Base-by-base conservation (phyloP, 371 early-diverging fungal species). In the Catenaria anguillulae region DNA sequence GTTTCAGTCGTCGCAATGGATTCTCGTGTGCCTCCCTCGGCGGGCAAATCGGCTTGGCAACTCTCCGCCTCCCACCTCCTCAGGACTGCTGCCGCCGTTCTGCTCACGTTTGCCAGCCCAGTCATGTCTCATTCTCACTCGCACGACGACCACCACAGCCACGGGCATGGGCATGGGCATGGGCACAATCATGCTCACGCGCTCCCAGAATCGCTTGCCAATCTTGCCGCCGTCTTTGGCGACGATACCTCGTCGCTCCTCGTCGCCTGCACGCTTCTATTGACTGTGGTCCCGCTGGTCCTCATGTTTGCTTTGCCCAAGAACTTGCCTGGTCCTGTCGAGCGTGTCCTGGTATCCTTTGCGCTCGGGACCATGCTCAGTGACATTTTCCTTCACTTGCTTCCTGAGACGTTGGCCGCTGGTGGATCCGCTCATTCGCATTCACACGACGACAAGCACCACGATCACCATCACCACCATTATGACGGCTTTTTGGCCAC, bases 301-400 rank as follows among this genome's bases (percentile, higher is more conserved):
- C n/a, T 58, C 15, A 26, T 58, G 15, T 6, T 21, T 8, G 24
- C 36, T 8, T 12, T 58, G 12, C 58, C 58, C 1, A 8, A 21
- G 10, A 34, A 24, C 36, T 8, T 58, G 17, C 58, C 58, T n/a
- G 24, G 13, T 12, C 15, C 40, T 8, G 26, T 58, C 26, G 58
- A 58, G 24, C 36, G 58, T 24, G 36, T 36, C 4, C 58, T 58
- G n/a, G 36, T 58, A 0, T 23, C 58, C 1, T 33, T 58, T 26
- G 58, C 40, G 58, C 40, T 58, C 4, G 58, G 58, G 15, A 58
- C 40, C 13, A 12, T 90, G 31, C 66, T 90, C 29, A 90, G 91
- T 17, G 91, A 90, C 63, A 88, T 90, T 13, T 88, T 90, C 64
- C 68, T 90, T 65, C 91, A 90, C 66, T 67, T 89, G 52, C 63